A percentile compares a stretch with the other conserved stretches of the same genome.
These are phyloP conservation scores for Ophiocordyceps robertsii DNA, from an alignment of 2,329 filamentous ascomycete species.

Conservation along the genomic window DNA sequence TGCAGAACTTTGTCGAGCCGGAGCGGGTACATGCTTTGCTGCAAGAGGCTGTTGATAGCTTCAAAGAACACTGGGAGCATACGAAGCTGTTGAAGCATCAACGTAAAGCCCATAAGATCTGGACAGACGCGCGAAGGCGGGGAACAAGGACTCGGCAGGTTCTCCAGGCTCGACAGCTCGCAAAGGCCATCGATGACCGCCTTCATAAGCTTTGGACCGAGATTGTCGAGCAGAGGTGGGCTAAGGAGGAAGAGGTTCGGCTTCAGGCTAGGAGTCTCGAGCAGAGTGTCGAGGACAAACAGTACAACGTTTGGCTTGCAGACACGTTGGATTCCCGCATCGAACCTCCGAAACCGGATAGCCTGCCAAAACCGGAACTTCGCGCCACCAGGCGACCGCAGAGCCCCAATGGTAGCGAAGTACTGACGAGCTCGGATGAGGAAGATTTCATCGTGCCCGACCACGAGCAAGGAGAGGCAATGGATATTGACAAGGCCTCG, in stretches of 20 bases:
- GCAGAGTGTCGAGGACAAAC: slow-evolving; percentile 46
- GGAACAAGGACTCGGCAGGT: slow-evolving; percentile 25
- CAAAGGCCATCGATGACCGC: slow-evolving; percentile 31
- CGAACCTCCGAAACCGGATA: slow-evolving; percentile 23
- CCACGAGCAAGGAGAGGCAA: not conserved
- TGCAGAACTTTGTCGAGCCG: slow-evolving; percentile 16
- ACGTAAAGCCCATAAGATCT: slow-evolving; percentile 44
- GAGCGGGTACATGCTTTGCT: slow-evolving; percentile 40
- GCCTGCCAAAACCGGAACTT: slow-evolving; percentile 7
- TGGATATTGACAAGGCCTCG: slow-evolving; percentile 6
- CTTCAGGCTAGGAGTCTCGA: slow-evolving; percentile 48
- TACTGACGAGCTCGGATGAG: slow-evolving; percentile 36
- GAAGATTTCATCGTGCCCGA: slow-evolving; percentile 35
- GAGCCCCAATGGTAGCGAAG: slow-evolving; percentile 26
- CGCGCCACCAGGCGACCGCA: slow-evolving; percentile 1
- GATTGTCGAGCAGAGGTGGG: slow-evolving; percentile 40
- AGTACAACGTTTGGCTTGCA: slow-evolving; percentile 38
- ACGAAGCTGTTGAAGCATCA: slow-evolving; percentile 41
- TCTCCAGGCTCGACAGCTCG: slow-evolving; percentile 23
- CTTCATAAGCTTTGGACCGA: slow-evolving; percentile 41
- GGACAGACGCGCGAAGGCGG: slow-evolving; percentile 39
- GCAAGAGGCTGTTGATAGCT: slow-evolving; percentile 34
- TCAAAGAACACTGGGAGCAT: slow-evolving; percentile 43
- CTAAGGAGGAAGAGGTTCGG: slow-evolving; percentile 34
- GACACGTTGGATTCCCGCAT: slow-evolving; percentile 26